Percentiles rank a stretch among this genome's conserved stretches.
Conservation (phyloP, 2,329 filamentous ascomycete species). For the Dactylellina parvicollis region DNA sequence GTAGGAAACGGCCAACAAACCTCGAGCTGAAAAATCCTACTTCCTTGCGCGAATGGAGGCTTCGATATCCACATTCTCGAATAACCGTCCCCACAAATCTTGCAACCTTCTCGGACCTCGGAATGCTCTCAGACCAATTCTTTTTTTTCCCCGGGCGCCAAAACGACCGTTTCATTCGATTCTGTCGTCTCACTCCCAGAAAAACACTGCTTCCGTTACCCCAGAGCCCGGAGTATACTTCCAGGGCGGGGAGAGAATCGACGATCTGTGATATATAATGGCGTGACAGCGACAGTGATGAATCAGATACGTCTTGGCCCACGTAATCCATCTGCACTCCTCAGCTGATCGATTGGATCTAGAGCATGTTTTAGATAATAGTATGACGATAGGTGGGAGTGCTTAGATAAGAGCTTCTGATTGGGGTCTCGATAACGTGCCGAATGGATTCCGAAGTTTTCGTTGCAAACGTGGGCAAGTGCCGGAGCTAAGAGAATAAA, state of each 20-base stretch:
- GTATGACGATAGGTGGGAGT: neutral
- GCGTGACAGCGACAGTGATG: constrained; percentile 9
- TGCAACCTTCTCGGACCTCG: constrained; percentile 32
- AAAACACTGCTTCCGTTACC: no score
- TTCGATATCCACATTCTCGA: neutral
- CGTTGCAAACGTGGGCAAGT: neutral
- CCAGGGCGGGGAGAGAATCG: constrained; percentile 4
- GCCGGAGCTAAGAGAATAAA: constrained; percentile 18
- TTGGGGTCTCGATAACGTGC: constrained; percentile 14
- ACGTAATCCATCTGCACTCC: constrained; percentile 29
- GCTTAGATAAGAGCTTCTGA: constrained; percentile 1
- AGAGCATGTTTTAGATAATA: constrained; percentile 9
- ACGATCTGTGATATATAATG: constrained; percentile 45
- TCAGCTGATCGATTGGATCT: constrained; percentile 25
- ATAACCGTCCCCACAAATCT: neutral
- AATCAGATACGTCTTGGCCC: constrained; percentile 14
- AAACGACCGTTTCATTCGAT: constrained; percentile 30
- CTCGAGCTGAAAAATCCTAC: neutral
- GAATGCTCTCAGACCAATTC: constrained; percentile 3
- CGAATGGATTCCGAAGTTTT: constrained; percentile 1
- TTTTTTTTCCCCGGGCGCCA: neutral
- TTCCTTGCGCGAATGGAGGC: neutral
- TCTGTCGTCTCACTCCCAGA: no score
- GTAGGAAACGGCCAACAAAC: neutral
- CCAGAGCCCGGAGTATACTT: constrained; percentile 23